Evolutionary conservation across 1,284 basidiomycete genomes (phyloP).

Genomic region (Moniliella sp.): DNA sequence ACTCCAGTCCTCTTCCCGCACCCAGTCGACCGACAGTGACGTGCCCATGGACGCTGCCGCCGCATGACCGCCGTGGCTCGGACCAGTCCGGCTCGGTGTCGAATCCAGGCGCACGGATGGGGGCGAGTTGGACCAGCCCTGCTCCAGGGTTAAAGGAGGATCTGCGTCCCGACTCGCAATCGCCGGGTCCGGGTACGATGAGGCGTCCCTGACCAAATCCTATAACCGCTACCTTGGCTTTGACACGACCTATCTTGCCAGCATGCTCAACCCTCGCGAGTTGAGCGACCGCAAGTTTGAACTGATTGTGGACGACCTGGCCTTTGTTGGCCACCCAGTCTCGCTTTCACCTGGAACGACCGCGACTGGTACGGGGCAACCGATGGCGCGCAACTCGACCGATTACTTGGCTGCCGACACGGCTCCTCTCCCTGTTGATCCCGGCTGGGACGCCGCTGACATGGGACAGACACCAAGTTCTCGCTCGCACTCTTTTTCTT

Average conservation of each 20-base stretch:
- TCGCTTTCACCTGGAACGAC: slow-evolving; percentile 40
- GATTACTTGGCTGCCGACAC: background rate
- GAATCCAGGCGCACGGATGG: background rate
- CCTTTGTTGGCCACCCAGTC: slow-evolving; percentile 83
- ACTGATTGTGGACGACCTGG: slow-evolving; percentile 71
- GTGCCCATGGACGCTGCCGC: background rate
- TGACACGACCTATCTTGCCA: slow-evolving; percentile 56
- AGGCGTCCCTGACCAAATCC: slow-evolving; percentile 4
- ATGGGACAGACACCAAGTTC: slow-evolving; percentile 3
- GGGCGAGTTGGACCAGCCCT: background rate
- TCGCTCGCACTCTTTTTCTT: no score
- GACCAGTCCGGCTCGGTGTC: background rate
- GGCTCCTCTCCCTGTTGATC: no score
- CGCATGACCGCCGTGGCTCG: no score
- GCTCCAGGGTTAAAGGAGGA: background rate
- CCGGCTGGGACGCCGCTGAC: background rate
- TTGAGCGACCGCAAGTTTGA: slow-evolving; percentile 89
- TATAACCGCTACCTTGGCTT: slow-evolving; percentile 52
- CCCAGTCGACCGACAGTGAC: no score
- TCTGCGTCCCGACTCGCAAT: background rate
- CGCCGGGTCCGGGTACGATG: slow-evolving; percentile 1
- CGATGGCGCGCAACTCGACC: background rate
- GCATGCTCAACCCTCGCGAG: slow-evolving; percentile 54
- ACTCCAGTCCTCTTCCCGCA: no score
- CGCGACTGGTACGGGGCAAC: slow-evolving; percentile 5